Percentiles rank a stretch among this genome's conserved stretches.
Evolutionary conservation across 176 grass and related monocot genomes (phyloP).

Genomic region (Oryza glumipatula): DNA sequence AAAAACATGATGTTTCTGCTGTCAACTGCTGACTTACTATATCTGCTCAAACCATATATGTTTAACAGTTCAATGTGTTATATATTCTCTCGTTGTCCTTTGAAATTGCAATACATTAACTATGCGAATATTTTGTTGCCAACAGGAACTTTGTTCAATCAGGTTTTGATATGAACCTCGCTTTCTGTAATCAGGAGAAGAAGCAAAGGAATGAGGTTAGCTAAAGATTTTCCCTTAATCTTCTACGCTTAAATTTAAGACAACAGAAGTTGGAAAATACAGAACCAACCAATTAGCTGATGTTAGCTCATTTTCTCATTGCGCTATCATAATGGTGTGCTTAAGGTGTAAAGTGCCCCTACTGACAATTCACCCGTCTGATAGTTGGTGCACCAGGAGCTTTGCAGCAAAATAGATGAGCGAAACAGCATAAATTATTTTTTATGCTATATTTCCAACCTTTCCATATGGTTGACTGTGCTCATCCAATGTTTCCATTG

Average conservation of each 20-base stretch:
- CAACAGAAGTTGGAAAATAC: not conserved
- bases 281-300: slow-evolving; percentile 4
- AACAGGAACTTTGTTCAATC: slow-evolving; percentile 84
- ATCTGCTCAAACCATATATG: not conserved
- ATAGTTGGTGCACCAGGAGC: not conserved
- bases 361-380: not conserved
- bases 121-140: slow-evolving; percentile 40
- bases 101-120: slow-evolving; percentile 17
- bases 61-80: slow-evolving; percentile 4
- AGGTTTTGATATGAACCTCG: slow-evolving; percentile 90
- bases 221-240: not conserved
- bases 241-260: slow-evolving; percentile 5
- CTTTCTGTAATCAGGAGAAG: slow-evolving; percentile 93
- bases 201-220: slow-evolving; percentile 91
- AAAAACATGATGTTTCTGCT: slow-evolving; percentile 18
- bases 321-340: not conserved
- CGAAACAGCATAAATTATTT: not conserved
- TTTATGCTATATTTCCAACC: not conserved
- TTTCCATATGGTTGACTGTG: not conserved
- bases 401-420: not conserved
- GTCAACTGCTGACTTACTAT: not conserved
- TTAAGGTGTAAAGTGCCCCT: not conserved
- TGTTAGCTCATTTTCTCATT: slow-evolving; percentile 9
- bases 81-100: slow-evolving; percentile 5
- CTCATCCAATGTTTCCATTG: not conserved